Percentiles rank a stretch among this genome's conserved stretches.
phyloP scores from a whole-genome alignment of 495 filamentous ascomycete genomes.

The Immersiella caudata region DNA sequence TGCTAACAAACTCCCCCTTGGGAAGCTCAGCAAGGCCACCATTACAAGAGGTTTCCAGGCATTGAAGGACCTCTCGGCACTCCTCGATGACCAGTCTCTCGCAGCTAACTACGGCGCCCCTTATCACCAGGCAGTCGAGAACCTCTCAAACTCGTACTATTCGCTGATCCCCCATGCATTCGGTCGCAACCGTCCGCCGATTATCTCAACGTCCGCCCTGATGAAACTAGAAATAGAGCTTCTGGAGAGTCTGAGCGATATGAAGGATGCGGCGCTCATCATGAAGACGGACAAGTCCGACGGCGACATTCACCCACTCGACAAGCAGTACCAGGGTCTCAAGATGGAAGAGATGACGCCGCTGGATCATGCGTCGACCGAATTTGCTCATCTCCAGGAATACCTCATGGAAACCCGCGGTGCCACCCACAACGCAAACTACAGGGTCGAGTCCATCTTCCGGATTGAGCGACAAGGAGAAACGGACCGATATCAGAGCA shows the following conservation, averaged over 20 bases:
- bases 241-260: conserved; percentile 75
- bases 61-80: conserved; percentile 70
- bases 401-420: conserved; percentile 71
- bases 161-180: conserved; percentile 81
- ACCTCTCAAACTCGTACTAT: conserved; percentile 75
- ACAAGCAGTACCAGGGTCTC: conserved; percentile 70
- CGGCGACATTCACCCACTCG: conserved; percentile 61
- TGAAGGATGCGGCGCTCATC: conserved; percentile 79
- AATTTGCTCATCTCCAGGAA: conserved; percentile 64
- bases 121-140: conserved; percentile 49
- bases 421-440: conserved; percentile 59
- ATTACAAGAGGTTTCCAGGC: conserved; percentile 70
- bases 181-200: conserved; percentile 69
- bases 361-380: conserved; percentile 58
- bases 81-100: conserved; percentile 55
- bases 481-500: conserved; percentile 64
- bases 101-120: conserved; percentile 50
- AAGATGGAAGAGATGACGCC: conserved; percentile 75
- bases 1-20: conserved; percentile 74
- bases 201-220: conserved; percentile 55
- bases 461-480: conserved; percentile 79
- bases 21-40: conserved; percentile 78
- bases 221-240: conserved; percentile 76
- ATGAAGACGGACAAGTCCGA: conserved; percentile 63
- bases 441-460: conserved; percentile 76